These are phyloP conservation scores for Ilyonectria sp. DNA, from an alignment of 2,329 filamentous ascomycete species.

Conservation along the genomic window DNA sequence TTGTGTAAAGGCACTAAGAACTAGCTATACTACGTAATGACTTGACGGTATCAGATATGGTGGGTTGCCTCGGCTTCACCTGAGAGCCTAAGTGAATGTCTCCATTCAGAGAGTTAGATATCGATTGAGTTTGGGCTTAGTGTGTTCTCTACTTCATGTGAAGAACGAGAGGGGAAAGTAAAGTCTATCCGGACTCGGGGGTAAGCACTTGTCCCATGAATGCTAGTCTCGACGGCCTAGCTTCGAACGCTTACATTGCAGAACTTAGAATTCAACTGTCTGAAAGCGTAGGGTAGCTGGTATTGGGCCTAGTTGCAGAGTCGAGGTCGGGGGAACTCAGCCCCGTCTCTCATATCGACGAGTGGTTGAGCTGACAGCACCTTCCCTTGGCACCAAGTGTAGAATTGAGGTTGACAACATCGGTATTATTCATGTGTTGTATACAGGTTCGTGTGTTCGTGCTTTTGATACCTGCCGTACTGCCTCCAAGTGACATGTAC, in stretches of 20 bases:
- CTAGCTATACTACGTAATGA: not conserved
- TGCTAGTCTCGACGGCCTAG: not conserved
- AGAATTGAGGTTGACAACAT: not conserved
- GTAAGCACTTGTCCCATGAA: not conserved
- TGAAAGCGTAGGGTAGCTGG: too few species aligned
- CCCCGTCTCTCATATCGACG: too few species aligned
- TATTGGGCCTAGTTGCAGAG: not conserved
- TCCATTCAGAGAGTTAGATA: not conserved
- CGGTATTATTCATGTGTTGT: not conserved
- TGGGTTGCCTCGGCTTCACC: not conserved
- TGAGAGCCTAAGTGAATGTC: not conserved
- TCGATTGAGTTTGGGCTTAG: not conserved
- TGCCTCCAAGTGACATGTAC: too few species aligned
- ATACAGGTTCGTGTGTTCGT: not conserved
- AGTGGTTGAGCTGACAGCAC: not conserved
- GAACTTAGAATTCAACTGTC: not conserved
- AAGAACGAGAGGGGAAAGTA: not conserved
- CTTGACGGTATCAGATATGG: conserved; percentile 12
- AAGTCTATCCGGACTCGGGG: not conserved
- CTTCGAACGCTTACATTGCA: too few species aligned
- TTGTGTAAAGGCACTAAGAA: conserved; percentile 14
- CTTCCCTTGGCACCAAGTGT: not conserved
- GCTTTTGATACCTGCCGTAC: not conserved
- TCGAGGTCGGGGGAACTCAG: not conserved
- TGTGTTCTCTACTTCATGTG: not conserved